Base-by-base conservation (phyloP, 148 eudicot species). In the Chenopodium suecicum region DNA sequence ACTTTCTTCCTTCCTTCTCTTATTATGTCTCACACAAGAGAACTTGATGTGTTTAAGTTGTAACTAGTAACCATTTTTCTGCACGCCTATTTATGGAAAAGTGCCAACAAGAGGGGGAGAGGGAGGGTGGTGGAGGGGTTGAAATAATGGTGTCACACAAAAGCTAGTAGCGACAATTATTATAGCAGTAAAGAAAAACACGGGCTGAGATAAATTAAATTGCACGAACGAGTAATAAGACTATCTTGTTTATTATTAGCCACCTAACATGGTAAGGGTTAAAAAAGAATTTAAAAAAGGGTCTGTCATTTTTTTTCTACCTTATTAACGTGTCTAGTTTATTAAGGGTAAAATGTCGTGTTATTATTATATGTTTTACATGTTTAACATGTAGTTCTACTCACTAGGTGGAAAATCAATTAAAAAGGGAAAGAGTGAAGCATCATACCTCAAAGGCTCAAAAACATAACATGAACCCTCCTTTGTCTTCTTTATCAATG, bases 1-100 rank as follows among this genome's bases (percentile, higher is more conserved):
- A 84, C 86, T 82, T 83, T 78, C 22, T 66, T 88, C 62, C 60
- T 0, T 88, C 60, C 62, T 4, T 56, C 62, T 56, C 62, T 56
- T 56, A 56, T 56, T 56, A 14, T 56, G 78, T 80, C 80, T 78
- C 83, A 13, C 54, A 12, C 54, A 80, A 70, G 75, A 75, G 70
- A 52, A 81, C 46, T 65, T 34, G 69, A 50, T 34, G n/a, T 66
- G 64, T 62, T 79, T 29, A 48, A 46, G 63, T 29, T 29, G 50
- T 52, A 84, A 84, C 86, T 50, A 84, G 47, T 84, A 84, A 81
- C 78, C 81, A 84, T 80, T 76, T 80, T 76, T 50, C 50, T 32
- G 78, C 25, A 81, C 41, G 73, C 19, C 69, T 56, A 82, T 82
- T 82, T 68, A 76, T 82, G 80, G 84, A 69, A 69, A 75, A 50